These are phyloP conservation scores for Wickerhamomyces alni DNA, from an alignment of 805 yeast species.

Conservation along the genomic window DNA sequence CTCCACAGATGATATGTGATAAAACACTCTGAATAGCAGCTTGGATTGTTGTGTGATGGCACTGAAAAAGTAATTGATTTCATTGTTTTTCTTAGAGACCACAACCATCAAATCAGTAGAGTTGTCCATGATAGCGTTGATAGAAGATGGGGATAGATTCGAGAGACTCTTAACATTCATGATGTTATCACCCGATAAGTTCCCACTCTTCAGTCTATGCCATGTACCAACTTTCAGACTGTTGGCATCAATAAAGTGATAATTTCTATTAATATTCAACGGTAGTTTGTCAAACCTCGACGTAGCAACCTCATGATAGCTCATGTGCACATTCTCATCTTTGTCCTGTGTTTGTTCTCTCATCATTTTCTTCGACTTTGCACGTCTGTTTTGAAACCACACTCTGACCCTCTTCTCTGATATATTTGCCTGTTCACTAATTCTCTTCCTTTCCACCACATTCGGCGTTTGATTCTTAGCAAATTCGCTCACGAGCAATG, in stretches of 20 bases:
- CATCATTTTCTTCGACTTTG: conserved; percentile 65
- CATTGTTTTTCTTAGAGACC: conserved; percentile 62
- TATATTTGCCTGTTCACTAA: conserved; percentile 71
- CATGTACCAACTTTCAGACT: conserved; percentile 73
- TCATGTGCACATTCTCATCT: conserved; percentile 9
- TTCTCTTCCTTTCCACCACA: conserved; percentile 60
- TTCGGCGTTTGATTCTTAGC: conserved; percentile 69
- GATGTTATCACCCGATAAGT: conserved; percentile 30
- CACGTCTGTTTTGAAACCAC: conserved; percentile 90
- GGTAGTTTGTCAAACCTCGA: conserved; percentile 39
- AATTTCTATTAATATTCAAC: conserved; percentile 54
- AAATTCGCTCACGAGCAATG: conserved; percentile 62
- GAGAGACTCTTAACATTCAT: conserved; percentile 39
- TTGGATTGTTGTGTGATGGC: conserved; percentile 60
- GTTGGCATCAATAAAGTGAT: conserved; percentile 60
- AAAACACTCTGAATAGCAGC: conserved; percentile 67
- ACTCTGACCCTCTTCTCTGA: conserved; percentile 85
- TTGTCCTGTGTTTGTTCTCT: conserved; percentile 30
- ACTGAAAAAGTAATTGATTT: conserved; percentile 72
- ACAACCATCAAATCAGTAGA: conserved; percentile 67
- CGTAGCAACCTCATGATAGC: conserved; percentile 6
- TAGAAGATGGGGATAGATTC: conserved; percentile 61
- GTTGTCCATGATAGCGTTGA: conserved; percentile 56
- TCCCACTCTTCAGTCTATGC: conserved; percentile 72
- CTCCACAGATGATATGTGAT: conserved; percentile 54